Evolutionary conservation across 2,329 filamentous ascomycete genomes (phyloP).

Genomic region (Colletotrichum tropicale): DNA sequence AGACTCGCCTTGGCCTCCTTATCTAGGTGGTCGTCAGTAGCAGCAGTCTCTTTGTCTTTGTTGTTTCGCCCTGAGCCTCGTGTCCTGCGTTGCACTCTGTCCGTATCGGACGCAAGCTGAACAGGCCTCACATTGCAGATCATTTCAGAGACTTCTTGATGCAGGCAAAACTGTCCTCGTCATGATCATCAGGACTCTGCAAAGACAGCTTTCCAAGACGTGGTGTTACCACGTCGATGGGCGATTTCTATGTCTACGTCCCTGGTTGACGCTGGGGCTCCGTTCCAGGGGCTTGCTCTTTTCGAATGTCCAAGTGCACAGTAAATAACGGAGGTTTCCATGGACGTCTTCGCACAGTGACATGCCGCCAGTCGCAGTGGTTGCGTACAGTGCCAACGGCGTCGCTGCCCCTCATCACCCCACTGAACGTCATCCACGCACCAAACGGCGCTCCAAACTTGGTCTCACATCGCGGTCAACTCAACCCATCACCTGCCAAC

Average conservation of each 20-base stretch:
- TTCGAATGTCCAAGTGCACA: neutral
- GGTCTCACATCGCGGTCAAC: neutral
- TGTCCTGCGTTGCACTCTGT: neutral
- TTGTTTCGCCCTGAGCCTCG: neutral
- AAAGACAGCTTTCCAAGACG: neutral
- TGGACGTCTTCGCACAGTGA: neutral
- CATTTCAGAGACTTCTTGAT: neutral
- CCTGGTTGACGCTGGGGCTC: neutral
- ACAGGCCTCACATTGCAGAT: neutral
- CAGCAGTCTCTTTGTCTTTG: neutral
- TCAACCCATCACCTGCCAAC: neutral
- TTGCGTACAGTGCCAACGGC: neutral
- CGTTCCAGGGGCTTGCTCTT: neutral
- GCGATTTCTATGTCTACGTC: neutral
- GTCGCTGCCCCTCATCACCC: conserved; percentile 15
- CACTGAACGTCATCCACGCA: conserved; percentile 19
- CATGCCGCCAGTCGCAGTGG: accelerated
- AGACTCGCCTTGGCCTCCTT: neutral
- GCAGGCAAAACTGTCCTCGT: neutral
- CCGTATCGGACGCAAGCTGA: neutral
- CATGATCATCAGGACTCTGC: too few relatives aligned
- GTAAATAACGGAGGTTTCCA: neutral
- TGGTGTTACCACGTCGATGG: neutral
- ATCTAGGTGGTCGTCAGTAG: neutral
- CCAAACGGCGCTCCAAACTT: neutral